Evolutionary conservation across 2,329 filamentous ascomycete species (phyloP).

Genomic region (Coniella vitis): DNA sequence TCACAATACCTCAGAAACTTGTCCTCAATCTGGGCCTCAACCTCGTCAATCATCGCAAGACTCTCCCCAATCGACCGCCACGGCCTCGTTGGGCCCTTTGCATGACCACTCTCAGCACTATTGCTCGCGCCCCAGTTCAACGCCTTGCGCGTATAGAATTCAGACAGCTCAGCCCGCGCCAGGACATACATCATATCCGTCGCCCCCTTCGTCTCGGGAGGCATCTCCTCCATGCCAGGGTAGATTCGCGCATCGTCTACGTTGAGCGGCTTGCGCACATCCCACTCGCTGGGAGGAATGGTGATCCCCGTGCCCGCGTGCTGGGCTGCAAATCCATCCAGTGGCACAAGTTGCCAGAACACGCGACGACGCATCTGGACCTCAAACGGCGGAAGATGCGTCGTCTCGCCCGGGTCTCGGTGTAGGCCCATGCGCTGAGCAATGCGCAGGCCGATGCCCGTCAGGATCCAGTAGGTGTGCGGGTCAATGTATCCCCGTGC

Average conservation of each 20-base stretch:
- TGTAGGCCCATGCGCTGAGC: conserved; percentile 48
- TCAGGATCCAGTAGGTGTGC: conserved; percentile 43
- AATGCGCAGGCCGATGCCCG: conserved; percentile 44
- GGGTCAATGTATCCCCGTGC: conserved; percentile 26
- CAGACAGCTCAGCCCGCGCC: conserved; percentile 32
- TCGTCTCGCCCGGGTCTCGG: conserved; percentile 31
- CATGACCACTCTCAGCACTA: not conserved
- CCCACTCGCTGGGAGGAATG: conserved; percentile 20
- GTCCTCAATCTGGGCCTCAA: conserved; percentile 30
- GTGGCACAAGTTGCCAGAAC: conserved; percentile 45
- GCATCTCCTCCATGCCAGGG: conserved; percentile 28
- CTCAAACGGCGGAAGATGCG: conserved; percentile 34
- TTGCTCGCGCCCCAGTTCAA: not conserved
- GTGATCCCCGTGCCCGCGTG: conserved; percentile 21
- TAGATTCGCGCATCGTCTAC: conserved; percentile 32
- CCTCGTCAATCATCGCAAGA: conserved; percentile 18
- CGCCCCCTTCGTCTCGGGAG: conserved; percentile 21
- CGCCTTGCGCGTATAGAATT: conserved; percentile 25
- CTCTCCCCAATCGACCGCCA: conserved; percentile 16
- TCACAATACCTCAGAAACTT: conserved; percentile 39
- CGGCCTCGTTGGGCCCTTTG: conserved; percentile 15
- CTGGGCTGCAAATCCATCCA: conserved; percentile 22
- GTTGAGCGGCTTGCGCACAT: conserved; percentile 29
- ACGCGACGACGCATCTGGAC: conserved; percentile 45
- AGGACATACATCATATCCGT: conserved; percentile 33